Conservation (phyloP, 495 filamentous ascomycete genomes). For the Daldinia vernicosa region DNA sequence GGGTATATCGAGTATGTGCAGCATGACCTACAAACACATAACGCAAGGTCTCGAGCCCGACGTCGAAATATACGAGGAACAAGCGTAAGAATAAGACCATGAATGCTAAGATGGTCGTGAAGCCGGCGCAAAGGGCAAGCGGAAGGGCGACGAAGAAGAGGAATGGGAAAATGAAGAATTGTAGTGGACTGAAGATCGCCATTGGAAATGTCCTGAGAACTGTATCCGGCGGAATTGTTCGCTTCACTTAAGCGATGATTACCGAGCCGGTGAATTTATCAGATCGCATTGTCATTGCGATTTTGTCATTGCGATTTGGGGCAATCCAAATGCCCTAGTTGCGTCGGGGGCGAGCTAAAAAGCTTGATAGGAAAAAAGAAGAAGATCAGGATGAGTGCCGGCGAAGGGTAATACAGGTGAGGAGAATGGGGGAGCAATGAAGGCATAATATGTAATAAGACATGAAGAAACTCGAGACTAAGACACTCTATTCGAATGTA, state of each 20-base stretch:
- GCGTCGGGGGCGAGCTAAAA: background rate
- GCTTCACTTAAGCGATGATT: slow-evolving; percentile 14
- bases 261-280: slow-evolving; percentile 6
- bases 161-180: slow-evolving; percentile 67
- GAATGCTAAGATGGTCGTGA: slow-evolving; percentile 74
- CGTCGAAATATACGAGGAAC: slow-evolving; percentile 73
- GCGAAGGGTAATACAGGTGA: slow-evolving; percentile 20
- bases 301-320: slow-evolving; percentile 6
- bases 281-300: slow-evolving; percentile 25
- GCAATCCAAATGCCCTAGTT: slow-evolving; percentile 6
- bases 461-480: slow-evolving; percentile 35
- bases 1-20: slow-evolving; percentile 32
- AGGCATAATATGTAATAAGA: slow-evolving; percentile 3
- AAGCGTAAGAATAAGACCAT: slow-evolving; percentile 71
- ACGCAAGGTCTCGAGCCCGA: slow-evolving; percentile 59
- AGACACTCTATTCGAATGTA: slow-evolving; percentile 27
- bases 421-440: slow-evolving; percentile 6
- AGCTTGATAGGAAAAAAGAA: background rate
- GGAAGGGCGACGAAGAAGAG: slow-evolving; percentile 73
- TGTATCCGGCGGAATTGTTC: slow-evolving; percentile 4
- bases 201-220: slow-evolving; percentile 41
- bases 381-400: slow-evolving; percentile 5
- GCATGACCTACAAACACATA: slow-evolving; percentile 43
- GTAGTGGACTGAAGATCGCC: slow-evolving; percentile 57
- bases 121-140: slow-evolving; percentile 70